Percentiles rank a stretch among this genome's conserved stretches.
phyloP scores from a whole-genome alignment of 2,329 filamentous ascomycete genomes.

The Aspergillus thermomutatus region DNA sequence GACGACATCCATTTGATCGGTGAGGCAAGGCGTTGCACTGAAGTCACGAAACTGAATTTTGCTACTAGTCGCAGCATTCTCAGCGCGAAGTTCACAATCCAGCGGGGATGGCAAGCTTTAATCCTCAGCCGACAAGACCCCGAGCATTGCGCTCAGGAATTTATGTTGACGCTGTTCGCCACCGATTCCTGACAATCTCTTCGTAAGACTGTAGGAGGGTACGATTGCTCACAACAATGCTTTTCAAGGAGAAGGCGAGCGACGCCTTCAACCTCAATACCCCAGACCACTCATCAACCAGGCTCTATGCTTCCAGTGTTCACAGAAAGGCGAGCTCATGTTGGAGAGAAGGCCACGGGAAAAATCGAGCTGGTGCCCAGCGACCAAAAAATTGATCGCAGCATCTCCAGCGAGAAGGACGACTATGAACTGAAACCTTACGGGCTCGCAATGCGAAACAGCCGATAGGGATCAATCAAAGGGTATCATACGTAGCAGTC shows the following conservation, averaged over 20 bases:
- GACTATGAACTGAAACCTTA: slow-evolving; percentile 68
- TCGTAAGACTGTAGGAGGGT: slow-evolving; percentile 13
- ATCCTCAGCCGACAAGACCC: slow-evolving; percentile 78
- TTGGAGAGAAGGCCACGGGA: slow-evolving; percentile 46
- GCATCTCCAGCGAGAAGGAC: slow-evolving; percentile 75
- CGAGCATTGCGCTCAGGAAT: slow-evolving; percentile 51
- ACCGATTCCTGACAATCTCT: slow-evolving; percentile 9
- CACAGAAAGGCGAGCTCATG: slow-evolving; percentile 24
- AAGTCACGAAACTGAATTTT: not conserved
- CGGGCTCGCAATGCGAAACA: slow-evolving; percentile 38
- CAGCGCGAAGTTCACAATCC: slow-evolving; percentile 26
- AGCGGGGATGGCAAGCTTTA: slow-evolving; percentile 28
- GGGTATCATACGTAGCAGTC: slow-evolving; percentile 59
- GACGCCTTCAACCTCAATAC: slow-evolving; percentile 73
- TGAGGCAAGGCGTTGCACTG: slow-evolving; percentile 51
- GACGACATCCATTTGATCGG: slow-evolving; percentile 75
- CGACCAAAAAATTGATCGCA: slow-evolving; percentile 33
- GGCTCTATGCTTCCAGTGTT: slow-evolving; percentile 42
- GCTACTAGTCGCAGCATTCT: slow-evolving; percentile 26
- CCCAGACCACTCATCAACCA: slow-evolving; percentile 60
- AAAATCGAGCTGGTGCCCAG: slow-evolving; percentile 73
- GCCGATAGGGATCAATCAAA: slow-evolving; percentile 32
- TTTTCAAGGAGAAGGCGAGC: slow-evolving; percentile 69
- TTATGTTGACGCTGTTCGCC: slow-evolving; percentile 47
- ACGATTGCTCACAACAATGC: slow-evolving; percentile 59